Base-by-base conservation (phyloP, 2,329 filamentous ascomycete genomes). In the Cladosporium sp. region DNA sequence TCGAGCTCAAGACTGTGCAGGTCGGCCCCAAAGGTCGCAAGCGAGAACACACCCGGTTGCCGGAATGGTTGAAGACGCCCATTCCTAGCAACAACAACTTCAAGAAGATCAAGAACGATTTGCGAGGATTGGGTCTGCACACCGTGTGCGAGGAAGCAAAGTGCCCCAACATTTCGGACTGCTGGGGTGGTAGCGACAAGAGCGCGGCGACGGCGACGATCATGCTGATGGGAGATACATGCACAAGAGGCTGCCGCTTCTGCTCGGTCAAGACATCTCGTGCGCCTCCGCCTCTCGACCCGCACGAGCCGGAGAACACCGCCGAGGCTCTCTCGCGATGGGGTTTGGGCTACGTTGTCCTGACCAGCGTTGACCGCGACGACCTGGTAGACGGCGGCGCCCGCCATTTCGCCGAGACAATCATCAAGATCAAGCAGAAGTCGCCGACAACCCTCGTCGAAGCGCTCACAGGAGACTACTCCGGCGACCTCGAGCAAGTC, bases 201-300 rank as follows among this genome's bases (percentile, higher is more conserved):
- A 85, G 83, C 59, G 86, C 89, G 22, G 93, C 93, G 4, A 98
- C 93, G 32, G 93, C 93, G 2, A 98, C 93, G 9, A 97, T 98
- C 71, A 98, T 98, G 93, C 76, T 98, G 44, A 97, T 97, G 91
- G 93, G 93, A 59, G 93, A 98, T 70, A 97, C 92, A 8, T 98
- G 93, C 72, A 98, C 93, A 14, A 82, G 93, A 55, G 93, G 92
- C 14, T 98, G 93, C 72, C 83, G 93, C 49, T 98, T 98, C 77
- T 98, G 93, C 79, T 89, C 86, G 59, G 93, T 98, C 49, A 97
- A 97, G 79, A 98, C 93, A 3, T 85, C 76, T 54, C 84, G 87
- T 41, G 74, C 77, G 1, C 83, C 83, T 0, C 84, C 89, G 10
- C 88, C 93, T 9, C 79, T 98, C 46, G 93, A 98, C 68, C 87